Conservation (phyloP, 2,329 filamentous ascomycete genomes). For the Botryosphaeria dothidea region DNA sequence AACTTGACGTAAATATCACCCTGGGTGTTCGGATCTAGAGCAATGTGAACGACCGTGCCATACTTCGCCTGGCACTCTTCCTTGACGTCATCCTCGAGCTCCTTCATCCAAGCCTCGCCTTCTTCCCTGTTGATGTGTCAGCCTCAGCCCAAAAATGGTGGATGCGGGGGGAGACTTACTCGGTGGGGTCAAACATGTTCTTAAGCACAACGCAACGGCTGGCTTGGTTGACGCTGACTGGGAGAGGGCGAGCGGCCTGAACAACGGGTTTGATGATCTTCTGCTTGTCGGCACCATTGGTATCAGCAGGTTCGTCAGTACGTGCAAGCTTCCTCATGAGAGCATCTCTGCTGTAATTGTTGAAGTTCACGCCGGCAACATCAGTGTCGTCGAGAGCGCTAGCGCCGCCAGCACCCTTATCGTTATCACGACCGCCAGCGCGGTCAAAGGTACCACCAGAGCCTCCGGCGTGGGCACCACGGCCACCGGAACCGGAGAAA, state of each 20-base stretch:
- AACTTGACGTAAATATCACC: conserved; percentile 99
- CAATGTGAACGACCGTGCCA: conserved; percentile 95
- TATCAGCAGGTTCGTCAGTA: conserved; percentile 76
- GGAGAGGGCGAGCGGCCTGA: conserved; percentile 69
- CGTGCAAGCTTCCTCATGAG: conserved; percentile 98
- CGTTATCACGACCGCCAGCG: conserved; percentile 81
- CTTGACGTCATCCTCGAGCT: conserved; percentile 90
- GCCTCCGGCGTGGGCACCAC: conserved; percentile 77
- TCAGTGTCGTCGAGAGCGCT: conserved; percentile 97
- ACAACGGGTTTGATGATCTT: conserved; percentile 77
- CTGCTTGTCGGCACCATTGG: conserved; percentile 62
- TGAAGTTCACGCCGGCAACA: conserved; percentile 98
- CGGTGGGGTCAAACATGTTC: conserved; percentile 90
- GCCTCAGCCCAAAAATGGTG: conserved; percentile 22
- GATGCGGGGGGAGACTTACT: conserved; percentile 62
- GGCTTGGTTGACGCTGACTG: conserved; percentile 80
- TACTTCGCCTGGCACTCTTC: conserved; percentile 93
- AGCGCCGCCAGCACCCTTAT: conserved; percentile 83
- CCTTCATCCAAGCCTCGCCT: conserved; percentile 85
- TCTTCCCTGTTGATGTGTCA: conserved; percentile 67
- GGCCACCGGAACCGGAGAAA: conserved; percentile 87
- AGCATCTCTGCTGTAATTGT: conserved; percentile 97
- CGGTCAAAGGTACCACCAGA: conserved; percentile 78
- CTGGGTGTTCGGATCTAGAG: conserved; percentile 87
- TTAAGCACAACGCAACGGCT: conserved; percentile 92